These are phyloP conservation scores for Aspergillus oerlinghausenensis DNA, from an alignment of 2,329 filamentous ascomycete genomes.

Conservation along the genomic window DNA sequence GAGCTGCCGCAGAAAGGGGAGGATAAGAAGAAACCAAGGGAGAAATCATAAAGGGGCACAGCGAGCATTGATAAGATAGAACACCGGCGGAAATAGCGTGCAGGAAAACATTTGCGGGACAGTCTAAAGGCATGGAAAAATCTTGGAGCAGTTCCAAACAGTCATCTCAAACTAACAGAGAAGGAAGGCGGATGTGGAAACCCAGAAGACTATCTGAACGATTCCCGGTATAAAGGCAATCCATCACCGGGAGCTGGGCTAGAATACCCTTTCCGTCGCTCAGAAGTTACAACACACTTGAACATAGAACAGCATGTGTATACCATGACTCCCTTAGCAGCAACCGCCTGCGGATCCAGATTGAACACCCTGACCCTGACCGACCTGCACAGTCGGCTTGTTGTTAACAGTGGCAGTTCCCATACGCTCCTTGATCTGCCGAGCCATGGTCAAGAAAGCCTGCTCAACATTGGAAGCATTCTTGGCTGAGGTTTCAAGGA, in stretches of 20 bases:
- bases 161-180: slow-evolving; percentile 9
- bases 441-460: slow-evolving; percentile 99
- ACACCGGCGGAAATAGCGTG: slow-evolving; percentile 20
- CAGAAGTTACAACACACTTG: slow-evolving; percentile 10
- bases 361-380: slow-evolving; percentile 89
- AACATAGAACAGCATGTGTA: slow-evolving; percentile 23
- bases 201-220: not conserved
- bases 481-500: slow-evolving; percentile 99
- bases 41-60: slow-evolving; percentile 5
- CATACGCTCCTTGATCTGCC: slow-evolving; percentile 99
- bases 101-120: slow-evolving; percentile 22
- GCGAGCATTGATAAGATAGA: slow-evolving; percentile 15
- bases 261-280: not conserved
- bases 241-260: not conserved
- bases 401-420: slow-evolving; percentile 96
- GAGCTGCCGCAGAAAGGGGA: not conserved
- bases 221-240: not conserved
- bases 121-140: slow-evolving; percentile 29
- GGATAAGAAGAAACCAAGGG: not conserved
- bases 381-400: slow-evolving; percentile 96
- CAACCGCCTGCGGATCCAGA: slow-evolving; percentile 79
- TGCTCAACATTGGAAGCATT: slow-evolving; percentile 99
- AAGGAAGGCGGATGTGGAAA: slow-evolving; percentile 2
- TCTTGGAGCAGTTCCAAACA: slow-evolving; percentile 7
- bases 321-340: slow-evolving; percentile 61